Evolutionary conservation across 108 stramenopile species (phyloP).

Genomic region (Pseudonitzschia delicatissima): DNA sequence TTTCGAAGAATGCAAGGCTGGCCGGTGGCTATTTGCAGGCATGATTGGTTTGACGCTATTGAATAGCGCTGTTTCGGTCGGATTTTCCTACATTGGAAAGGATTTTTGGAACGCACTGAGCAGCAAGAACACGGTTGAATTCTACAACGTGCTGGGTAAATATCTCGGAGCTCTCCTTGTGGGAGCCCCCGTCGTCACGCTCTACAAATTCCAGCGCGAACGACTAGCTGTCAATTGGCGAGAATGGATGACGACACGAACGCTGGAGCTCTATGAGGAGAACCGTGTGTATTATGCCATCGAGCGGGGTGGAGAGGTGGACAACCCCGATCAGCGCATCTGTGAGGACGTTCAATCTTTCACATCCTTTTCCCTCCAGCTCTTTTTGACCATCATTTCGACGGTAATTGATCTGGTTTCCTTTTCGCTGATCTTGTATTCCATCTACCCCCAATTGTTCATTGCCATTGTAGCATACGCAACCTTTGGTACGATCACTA

Average conservation of each 20-base stretch:
- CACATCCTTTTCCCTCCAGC: slow-evolving; percentile 79
- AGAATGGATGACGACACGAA: slow-evolving; percentile 92
- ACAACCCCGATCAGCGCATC: slow-evolving; percentile 97
- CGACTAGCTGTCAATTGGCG: slow-evolving; percentile 76
- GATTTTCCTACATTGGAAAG: slow-evolving; percentile 87
- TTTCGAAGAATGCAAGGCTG: slow-evolving; percentile 74
- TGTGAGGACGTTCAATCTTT: slow-evolving; percentile 92
- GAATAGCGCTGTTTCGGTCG: slow-evolving; percentile 83
- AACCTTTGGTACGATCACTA: slow-evolving; percentile 68
- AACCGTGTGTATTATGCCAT: slow-evolving; percentile 80
- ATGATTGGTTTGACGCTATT: slow-evolving; percentile 79
- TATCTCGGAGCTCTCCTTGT: slow-evolving; percentile 68
- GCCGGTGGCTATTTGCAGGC: slow-evolving; percentile 72
- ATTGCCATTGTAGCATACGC: slow-evolving; percentile 84
- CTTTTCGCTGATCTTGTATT: slow-evolving; percentile 88
- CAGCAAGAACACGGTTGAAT: slow-evolving; percentile 74
- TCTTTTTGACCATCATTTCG: slow-evolving; percentile 86
- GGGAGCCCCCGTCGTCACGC: slow-evolving; percentile 85
- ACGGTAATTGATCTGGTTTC: slow-evolving; percentile 85
- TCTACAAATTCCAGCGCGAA: slow-evolving; percentile 78
- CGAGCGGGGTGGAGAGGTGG: slow-evolving; percentile 54
- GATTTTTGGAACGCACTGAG: slow-evolving; percentile 92
- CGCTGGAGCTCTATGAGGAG: slow-evolving; percentile 66
- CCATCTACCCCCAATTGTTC: slow-evolving; percentile 90
- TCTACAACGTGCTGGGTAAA: slow-evolving; percentile 70